Percentiles rank a stretch among this genome's conserved stretches.
These are phyloP conservation scores for Ceratopteris richardii DNA, from an alignment of 75 land plant genomes.

Conservation along the genomic window DNA sequence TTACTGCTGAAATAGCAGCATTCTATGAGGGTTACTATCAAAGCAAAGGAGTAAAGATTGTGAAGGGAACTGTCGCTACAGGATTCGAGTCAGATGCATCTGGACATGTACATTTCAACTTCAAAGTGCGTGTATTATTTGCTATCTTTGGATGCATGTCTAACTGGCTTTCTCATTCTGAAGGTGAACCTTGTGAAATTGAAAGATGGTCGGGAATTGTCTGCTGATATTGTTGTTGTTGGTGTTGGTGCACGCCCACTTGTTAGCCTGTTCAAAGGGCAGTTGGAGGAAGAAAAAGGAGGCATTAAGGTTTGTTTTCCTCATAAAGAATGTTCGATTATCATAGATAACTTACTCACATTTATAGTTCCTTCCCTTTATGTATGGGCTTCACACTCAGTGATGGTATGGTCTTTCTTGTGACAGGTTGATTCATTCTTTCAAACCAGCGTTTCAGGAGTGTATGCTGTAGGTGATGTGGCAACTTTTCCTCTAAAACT, in stretches of 20 bases:
- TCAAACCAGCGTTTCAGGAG: slow-evolving; percentile 78
- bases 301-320: slow-evolving; percentile 74
- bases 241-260: slow-evolving; percentile 94
- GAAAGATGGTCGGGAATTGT: slow-evolving; percentile 82
- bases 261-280: slow-evolving; percentile 68
- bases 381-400: background rate
- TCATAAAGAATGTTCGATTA: background rate
- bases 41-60: slow-evolving; percentile 66
- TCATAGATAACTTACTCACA: background rate
- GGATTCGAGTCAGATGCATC: slow-evolving; percentile 63
- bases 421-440: slow-evolving; percentile 91
- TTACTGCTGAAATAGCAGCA: slow-evolving; percentile 80
- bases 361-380: background rate
- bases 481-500: slow-evolving; percentile 91
- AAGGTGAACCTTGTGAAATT: slow-evolving; percentile 75
- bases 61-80: slow-evolving; percentile 88
- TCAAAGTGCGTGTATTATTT: background rate
- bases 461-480: too few species aligned
- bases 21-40: slow-evolving; percentile 93
- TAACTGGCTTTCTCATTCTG: background rate
- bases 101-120: slow-evolving; percentile 49
- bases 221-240: slow-evolving; percentile 85
- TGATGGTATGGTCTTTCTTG: background rate
- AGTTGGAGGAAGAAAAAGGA: slow-evolving; percentile 84
- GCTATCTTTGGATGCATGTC: background rate